Conservation (phyloP, 2,329 filamentous ascomycete genomes). For the Trichoderma sp. region DNA sequence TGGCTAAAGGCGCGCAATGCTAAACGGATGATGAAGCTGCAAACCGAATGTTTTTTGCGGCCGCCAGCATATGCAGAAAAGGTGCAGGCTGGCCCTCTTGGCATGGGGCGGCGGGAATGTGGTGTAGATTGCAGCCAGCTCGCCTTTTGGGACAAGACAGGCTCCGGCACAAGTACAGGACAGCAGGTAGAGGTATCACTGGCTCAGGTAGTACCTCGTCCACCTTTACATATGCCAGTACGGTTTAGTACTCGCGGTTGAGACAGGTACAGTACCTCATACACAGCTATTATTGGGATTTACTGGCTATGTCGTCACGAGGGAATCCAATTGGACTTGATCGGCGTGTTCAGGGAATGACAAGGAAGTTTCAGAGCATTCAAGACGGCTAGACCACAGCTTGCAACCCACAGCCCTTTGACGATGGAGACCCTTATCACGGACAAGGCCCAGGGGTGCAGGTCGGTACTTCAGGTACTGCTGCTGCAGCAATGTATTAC, state of each 20-base stretch:
- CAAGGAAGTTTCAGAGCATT: conserved; percentile 20
- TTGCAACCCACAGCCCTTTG: conserved; percentile 4
- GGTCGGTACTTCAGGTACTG: not conserved
- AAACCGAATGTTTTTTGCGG: not conserved
- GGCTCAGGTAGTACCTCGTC: not conserved
- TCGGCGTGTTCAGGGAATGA: conserved; percentile 23
- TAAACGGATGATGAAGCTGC: conserved; percentile 11
- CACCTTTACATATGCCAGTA: not conserved
- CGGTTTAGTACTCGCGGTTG: not conserved
- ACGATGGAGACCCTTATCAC: conserved; percentile 16
- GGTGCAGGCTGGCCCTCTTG: not conserved
- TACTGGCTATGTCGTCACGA: conserved; percentile 21
- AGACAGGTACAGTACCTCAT: not conserved
- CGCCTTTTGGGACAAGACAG: not conserved
- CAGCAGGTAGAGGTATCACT: not conserved
- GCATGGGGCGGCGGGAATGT: conserved; percentile 12
- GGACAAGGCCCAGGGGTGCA: conserved; percentile 12
- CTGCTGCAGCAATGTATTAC: not conserved
- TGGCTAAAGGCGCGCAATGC: not conserved
- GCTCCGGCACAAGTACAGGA: not conserved
- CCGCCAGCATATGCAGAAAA: conserved; percentile 16
- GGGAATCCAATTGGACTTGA: conserved; percentile 14
- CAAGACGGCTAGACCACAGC: conserved; percentile 16
- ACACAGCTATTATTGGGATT: conserved; percentile 13
- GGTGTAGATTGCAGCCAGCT: not conserved